These are phyloP conservation scores for Hansenula anomala DNA, from an alignment of 1,139 yeast genomes.

Conservation along the genomic window DNA sequence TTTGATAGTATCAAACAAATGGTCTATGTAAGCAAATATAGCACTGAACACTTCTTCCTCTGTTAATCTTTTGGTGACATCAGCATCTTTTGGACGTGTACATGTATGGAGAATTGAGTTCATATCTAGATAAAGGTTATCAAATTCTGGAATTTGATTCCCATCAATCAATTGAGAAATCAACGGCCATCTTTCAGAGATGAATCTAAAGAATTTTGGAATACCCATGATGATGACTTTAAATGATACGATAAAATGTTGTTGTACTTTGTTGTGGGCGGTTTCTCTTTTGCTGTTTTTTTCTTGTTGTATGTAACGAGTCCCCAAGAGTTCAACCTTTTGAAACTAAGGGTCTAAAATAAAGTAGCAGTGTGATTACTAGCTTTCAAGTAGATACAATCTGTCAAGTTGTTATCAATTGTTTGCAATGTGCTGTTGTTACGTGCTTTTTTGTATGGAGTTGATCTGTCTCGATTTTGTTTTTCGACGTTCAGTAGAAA, in stretches of 20 bases:
- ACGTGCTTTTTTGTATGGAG: too few species aligned
- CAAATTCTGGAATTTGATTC: constrained; percentile 86
- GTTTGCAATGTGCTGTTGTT: too few species aligned
- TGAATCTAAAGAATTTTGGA: constrained; percentile 93
- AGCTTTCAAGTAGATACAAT: too few species aligned
- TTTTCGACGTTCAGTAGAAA: not conserved
- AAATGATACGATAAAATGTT: not conserved
- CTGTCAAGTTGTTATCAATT: too few species aligned
- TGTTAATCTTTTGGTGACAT: constrained; percentile 54
- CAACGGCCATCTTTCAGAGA: constrained; percentile 98
- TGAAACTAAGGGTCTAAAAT: too few species aligned
- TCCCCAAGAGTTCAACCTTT: too few species aligned
- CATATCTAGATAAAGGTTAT: constrained; percentile 93
- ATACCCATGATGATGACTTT: constrained; percentile 53
- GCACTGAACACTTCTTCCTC: constrained; percentile 92
- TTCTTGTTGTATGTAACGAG: too few species aligned
- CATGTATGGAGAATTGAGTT: constrained; percentile 93
- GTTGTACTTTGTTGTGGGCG: too few species aligned
- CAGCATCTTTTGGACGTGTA: constrained; percentile 75
- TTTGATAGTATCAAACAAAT: constrained; percentile 78
- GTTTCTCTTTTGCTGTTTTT: too few species aligned
- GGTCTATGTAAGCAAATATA: constrained; percentile 94
- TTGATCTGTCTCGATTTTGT: too few species aligned
- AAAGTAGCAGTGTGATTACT: too few species aligned
- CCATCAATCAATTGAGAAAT: constrained; percentile 87